These are phyloP conservation scores for Citrus mangshanensis DNA, from an alignment of 345 rosid genomes.

Conservation along the genomic window DNA sequence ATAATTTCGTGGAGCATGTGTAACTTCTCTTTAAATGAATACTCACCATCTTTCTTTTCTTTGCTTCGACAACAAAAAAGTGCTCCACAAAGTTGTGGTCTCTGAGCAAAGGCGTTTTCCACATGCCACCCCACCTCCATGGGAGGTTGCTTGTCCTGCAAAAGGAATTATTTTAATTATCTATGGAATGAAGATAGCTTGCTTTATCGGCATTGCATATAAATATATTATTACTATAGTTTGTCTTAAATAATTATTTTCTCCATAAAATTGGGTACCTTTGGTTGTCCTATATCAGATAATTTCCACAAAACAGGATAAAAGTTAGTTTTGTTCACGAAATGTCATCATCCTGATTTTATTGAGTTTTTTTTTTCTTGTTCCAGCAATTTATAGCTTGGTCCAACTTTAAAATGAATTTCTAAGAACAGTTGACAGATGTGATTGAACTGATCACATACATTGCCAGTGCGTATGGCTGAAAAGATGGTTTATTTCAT, in stretches of 20 bases:
- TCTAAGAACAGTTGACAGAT: neutral
- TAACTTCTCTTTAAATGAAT: constrained; percentile 1
- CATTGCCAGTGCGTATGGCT: neutral
- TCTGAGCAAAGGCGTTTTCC: constrained; percentile 8
- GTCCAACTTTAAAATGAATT: neutral
- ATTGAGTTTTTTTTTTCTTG: neutral
- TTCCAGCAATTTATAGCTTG: neutral
- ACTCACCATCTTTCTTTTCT: neutral
- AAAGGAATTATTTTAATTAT: neutral
- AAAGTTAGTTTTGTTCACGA: neutral
- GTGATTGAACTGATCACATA: neutral
- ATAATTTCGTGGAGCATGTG: neutral
- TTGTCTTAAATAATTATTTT: neutral
- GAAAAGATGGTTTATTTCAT: neutral
- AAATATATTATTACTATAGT: neutral
- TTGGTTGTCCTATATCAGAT: neutral
- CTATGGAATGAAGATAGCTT: neutral
- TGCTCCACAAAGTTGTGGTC: neutral
- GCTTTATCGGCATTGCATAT: neutral
- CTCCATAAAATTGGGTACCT: neutral
- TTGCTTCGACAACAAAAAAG: constrained; percentile 10
- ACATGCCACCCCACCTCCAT: constrained; percentile 13
- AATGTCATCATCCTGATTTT: neutral
- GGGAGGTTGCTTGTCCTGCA: neutral
- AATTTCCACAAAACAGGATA: neutral